Conservation (phyloP, 148 eudicot genomes). For the Camellia lanceoleosa region DNA sequence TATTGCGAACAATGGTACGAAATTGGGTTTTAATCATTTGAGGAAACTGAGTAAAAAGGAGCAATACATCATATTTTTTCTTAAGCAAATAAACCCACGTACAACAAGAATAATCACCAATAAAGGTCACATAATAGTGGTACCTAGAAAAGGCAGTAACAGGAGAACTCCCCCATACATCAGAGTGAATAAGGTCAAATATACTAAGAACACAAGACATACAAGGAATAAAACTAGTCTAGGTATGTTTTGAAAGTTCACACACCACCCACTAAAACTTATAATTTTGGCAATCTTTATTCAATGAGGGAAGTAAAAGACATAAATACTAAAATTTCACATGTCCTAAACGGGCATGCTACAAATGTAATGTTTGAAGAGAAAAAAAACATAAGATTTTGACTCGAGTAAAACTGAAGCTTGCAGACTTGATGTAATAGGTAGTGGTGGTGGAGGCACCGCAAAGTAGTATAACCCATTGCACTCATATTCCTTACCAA, state of each 20-base stretch:
- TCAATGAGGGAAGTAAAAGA: too few relatives aligned
- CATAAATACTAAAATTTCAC: too few relatives aligned
- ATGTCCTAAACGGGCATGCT: not conserved
- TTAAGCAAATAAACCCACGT: not conserved
- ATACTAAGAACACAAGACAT: too few relatives aligned
- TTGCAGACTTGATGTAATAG: not conserved
- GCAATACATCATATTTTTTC: not conserved
- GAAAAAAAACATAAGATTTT: not conserved
- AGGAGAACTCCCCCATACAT: not conserved
- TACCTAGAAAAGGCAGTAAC: not conserved
- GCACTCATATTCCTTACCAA: too few relatives aligned
- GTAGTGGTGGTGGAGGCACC: not conserved
- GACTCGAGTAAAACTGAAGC: not conserved
- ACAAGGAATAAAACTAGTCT: too few relatives aligned
- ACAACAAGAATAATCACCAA: not conserved
- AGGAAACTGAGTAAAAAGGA: not conserved
- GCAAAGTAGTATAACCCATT: not conserved
- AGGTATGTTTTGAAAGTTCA: too few relatives aligned
- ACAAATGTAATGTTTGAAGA: not conserved
- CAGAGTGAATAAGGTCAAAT: not conserved
- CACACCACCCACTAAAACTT: too few relatives aligned
- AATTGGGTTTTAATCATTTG: not conserved
- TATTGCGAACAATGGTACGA: not conserved
- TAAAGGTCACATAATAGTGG: not conserved
- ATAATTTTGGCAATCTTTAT: too few relatives aligned